Evolutionary conservation across 108 stramenopile species (phyloP), one percentile per base, ranked within the genome.

Genomic region (Schizochytrium sp.): DNA sequence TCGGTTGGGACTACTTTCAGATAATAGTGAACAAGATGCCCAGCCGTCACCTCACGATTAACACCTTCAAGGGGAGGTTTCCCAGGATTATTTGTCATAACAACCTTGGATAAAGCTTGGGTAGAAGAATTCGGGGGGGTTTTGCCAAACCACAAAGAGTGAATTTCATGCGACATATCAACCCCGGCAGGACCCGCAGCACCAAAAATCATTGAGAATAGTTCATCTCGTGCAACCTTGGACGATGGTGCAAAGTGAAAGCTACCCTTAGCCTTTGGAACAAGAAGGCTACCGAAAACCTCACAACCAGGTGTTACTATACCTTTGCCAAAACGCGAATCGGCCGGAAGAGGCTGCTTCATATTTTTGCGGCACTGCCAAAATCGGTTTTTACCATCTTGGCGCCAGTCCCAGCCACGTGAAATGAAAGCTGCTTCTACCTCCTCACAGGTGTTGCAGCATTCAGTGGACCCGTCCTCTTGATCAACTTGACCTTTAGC

Each of bases 181-280:
- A 83, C 28, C 0, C n/a, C 10, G 45, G 76, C 13, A 44, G 40
- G 64, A 47, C 76, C 76, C 17, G 13, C 72, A 17, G 17, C 15
- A 42, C 72, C 72, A 83, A 42, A 55, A 83, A 7, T 8, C 10
- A 13, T 28, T 17, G 59, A 38, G 28, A 83, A 55, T n/a, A 83
- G 28, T n/a, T 83, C 76, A n/a, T 49, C 12, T 28, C 40, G 47
- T 53, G 47, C 13, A 0, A 55, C 28, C 12, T 49, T n/a, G 50
- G 76, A 47, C 45, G 76, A 83, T 38, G 76, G 76, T 5, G 50
- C 76, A 83, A 83, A 55, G 76, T 83, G 76, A 50, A 83, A 83
- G 76, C 76, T 83, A 53, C 76, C 76, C 47, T 83, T 83, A 40
- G 76, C 76, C 76, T 83, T 83, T n/a, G 76, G 50, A 7, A 83